These are phyloP conservation scores for Eudorina sp. DNA, from an alignment of 139 green algal species.

Conservation along the genomic window DNA sequence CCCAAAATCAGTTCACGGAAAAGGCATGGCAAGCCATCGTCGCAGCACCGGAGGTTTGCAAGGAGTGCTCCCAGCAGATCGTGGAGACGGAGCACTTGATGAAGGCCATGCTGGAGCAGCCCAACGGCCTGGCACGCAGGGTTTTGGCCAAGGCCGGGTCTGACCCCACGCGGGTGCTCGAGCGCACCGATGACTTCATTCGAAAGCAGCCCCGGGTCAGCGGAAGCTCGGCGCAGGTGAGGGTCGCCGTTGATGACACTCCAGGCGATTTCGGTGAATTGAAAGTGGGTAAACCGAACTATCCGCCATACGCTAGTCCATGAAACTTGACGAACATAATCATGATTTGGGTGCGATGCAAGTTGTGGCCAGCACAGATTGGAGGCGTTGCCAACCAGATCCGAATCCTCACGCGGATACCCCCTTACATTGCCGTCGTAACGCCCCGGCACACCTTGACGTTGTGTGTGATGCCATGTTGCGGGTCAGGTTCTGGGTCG, in stretches of 20 bases:
- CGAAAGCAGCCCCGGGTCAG: conserved; percentile 81
- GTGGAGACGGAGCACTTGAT: conserved; percentile 99
- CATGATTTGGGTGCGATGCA: too few species aligned
- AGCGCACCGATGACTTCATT: conserved; percentile 87
- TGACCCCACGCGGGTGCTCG: conserved; percentile 85
- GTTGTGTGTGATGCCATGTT: too few species aligned
- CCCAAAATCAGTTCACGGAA: conserved; percentile 96
- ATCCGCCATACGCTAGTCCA: too few species aligned
- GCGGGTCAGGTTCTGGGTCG: conserved; percentile 94
- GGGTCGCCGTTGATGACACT: too few species aligned
- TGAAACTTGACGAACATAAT: too few species aligned
- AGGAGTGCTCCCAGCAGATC: conserved; percentile 88
- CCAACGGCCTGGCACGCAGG: conserved; percentile 89
- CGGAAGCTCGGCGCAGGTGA: conserved; percentile 83
- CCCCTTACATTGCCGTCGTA: too few species aligned
- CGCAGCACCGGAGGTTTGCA: conserved; percentile 87
- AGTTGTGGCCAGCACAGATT: too few species aligned
- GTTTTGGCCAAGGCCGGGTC: conserved; percentile 90
- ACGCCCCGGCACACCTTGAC: too few species aligned
- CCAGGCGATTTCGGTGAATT: too few species aligned
- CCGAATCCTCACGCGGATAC: too few species aligned
- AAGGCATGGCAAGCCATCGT: conserved; percentile 93
- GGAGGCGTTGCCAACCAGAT: too few species aligned
- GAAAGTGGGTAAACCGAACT: too few species aligned
- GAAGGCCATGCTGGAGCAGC: conserved; percentile 97